Conservation (phyloP, 139 green algal genomes). For the Marvania coccoides region DNA sequence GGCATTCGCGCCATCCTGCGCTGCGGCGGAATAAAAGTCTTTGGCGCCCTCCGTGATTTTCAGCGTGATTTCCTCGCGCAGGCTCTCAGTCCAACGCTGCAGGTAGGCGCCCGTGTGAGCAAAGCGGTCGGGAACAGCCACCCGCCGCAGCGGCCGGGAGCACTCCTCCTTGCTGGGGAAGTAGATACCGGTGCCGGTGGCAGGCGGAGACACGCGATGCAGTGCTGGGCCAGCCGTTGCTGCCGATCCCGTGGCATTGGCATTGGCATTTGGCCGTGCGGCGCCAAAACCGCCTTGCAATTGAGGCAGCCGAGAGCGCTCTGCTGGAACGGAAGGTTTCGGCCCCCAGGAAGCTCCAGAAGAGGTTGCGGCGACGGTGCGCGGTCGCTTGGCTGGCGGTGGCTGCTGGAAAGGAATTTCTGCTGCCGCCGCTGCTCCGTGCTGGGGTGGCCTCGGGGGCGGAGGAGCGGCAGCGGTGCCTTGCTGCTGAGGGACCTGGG, state of each 20-base stretch:
- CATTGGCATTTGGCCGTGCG: no score
- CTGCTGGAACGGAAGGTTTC: no score
- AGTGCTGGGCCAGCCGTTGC: no score
- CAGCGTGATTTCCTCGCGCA: constrained; percentile 55
- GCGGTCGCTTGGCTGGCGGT: not conserved
- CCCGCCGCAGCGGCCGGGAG: not conserved
- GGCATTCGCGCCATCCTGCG: not conserved
- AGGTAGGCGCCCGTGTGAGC: constrained; percentile 16
- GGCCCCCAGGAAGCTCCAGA: no score
- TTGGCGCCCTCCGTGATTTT: constrained; percentile 20
- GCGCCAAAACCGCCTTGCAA: no score
- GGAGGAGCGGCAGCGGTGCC: not conserved
- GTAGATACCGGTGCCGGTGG: not conserved
- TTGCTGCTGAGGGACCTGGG: no score
- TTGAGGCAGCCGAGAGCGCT: no score
- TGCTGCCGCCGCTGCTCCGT: no score
- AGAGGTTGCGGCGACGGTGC: no score
- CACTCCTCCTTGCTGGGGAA: constrained; percentile 1
- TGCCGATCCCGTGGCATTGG: no score
- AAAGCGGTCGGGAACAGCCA: constrained; percentile 34
- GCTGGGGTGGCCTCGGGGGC: no score
- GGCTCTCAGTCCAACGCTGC: constrained; percentile 10
- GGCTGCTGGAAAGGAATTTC: not conserved
- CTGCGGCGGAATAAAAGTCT: constrained; percentile 6
- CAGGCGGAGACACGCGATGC: no score